phyloP scores from a whole-genome alignment of 2,329 filamentous ascomycete genomes.

The Trichoderma arundinaceum region DNA sequence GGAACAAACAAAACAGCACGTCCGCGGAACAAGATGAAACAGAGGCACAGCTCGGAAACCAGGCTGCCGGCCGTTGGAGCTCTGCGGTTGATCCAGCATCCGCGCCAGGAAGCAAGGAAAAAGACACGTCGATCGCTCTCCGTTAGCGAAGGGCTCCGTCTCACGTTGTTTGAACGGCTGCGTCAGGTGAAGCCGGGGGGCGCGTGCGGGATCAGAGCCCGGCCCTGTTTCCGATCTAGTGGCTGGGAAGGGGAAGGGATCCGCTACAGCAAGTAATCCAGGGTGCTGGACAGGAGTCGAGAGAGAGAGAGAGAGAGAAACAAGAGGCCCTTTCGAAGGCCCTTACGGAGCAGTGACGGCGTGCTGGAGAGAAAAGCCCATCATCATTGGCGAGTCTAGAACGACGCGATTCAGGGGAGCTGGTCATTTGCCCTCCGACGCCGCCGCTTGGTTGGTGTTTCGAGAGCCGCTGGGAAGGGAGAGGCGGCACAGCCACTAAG shows the following conservation, averaged over 20 bases:
- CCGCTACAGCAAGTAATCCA: too few relatives aligned
- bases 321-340: too few relatives aligned
- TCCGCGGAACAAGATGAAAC: conserved; percentile 10
- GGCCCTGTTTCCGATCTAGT: conserved; percentile 10
- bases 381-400: background rate
- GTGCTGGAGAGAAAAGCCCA: too few relatives aligned
- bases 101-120: too few relatives aligned
- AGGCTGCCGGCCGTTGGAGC: too few relatives aligned
- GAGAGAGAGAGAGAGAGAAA: background rate
- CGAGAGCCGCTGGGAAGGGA: conserved; percentile 9
- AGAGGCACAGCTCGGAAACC: background rate
- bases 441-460: background rate
- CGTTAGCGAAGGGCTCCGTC: background rate
- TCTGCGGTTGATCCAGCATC: background rate
- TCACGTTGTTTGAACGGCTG: conserved; percentile 1
- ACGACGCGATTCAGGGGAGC: too few relatives aligned
- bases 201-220: too few relatives aligned
- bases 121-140: too few relatives aligned
- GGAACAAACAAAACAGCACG: background rate
- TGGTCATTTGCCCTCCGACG: background rate
- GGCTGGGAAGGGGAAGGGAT: too few relatives aligned
- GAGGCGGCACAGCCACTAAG: conserved; percentile 11
- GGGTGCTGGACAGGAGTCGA: too few relatives aligned
- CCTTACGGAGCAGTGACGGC: too few relatives aligned
- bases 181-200: too few relatives aligned